phyloP scores from a whole-genome alignment of 1,284 basidiomycete species.

The Marasmius tenuissimus region DNA sequence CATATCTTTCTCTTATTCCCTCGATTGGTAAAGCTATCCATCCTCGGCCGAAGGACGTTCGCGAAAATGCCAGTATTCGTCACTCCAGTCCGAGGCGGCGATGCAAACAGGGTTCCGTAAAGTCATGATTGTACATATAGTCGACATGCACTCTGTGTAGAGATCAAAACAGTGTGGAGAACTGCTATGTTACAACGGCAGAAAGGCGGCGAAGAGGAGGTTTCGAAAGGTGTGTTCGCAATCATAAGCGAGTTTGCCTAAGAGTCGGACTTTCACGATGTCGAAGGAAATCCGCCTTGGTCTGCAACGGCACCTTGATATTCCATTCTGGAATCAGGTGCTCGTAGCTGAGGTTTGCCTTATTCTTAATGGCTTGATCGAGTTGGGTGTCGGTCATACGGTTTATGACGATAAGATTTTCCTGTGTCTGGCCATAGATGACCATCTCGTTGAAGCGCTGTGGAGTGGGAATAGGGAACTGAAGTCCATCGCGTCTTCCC shows the following conservation, averaged over 20 bases:
- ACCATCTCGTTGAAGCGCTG: constrained; percentile 16
- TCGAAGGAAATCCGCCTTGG: background rate
- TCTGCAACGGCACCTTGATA: background rate
- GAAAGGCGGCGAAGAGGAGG: no score
- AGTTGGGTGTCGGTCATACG: background rate
- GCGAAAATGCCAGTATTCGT: no score
- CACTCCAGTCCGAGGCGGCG: no score
- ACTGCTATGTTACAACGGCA: no score
- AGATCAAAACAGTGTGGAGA: no score
- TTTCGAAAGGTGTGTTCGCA: no score
- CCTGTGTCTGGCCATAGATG: constrained; percentile 14
- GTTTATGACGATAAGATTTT: constrained; percentile 7
- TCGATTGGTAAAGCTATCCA: no score
- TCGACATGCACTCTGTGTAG: no score
- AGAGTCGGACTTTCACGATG: background rate
- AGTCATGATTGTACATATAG: no score
- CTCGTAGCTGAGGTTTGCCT: background rate
- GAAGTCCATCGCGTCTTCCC: background rate
- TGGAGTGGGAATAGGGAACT: background rate
- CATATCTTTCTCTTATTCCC: no score
- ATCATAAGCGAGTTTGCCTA: background rate
- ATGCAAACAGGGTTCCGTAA: no score
- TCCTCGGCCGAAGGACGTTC: no score
- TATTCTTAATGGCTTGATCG: background rate
- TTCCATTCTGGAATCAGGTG: background rate